Conservation (phyloP, 1,284 basidiomycete species). For the Cutaneotrichosporon cutaneum region DNA sequence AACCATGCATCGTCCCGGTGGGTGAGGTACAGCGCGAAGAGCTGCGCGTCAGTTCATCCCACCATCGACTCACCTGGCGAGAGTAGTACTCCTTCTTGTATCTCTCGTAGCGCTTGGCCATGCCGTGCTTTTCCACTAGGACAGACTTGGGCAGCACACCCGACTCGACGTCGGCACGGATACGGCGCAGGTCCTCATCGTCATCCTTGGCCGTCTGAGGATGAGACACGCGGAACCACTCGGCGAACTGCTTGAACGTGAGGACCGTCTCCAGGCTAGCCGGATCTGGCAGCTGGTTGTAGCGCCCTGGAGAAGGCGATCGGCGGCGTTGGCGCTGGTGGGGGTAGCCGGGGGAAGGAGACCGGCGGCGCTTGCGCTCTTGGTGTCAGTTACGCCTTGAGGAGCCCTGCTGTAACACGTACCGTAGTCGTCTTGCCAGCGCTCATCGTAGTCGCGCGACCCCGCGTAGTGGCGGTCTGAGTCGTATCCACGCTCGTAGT, state of each 20-base stretch:
- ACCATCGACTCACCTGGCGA: conserved; percentile 67
- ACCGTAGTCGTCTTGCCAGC: conserved; percentile 47
- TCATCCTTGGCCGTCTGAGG: conserved; percentile 64
- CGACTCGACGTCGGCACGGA: conserved; percentile 30
- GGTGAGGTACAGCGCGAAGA: conserved; percentile 87
- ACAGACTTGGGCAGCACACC: conserved; percentile 30
- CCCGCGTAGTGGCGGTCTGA: not conserved
- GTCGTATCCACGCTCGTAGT: conserved; percentile 6
- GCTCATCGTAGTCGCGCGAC: conserved; percentile 22
- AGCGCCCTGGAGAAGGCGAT: conserved; percentile 33
- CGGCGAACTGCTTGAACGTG: conserved; percentile 77
- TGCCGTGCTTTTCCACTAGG: conserved; percentile 66
- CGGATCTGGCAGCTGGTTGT: conserved; percentile 59
- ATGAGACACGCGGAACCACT: conserved; percentile 81
- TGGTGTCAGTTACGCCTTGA: not conserved
- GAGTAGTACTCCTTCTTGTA: conserved; percentile 85
- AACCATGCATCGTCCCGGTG: conserved; percentile 92
- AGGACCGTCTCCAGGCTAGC: conserved; percentile 78
- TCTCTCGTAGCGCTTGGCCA: conserved; percentile 70
- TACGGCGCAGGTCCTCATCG: conserved; percentile 41
- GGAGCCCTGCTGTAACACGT: conserved; percentile 5
- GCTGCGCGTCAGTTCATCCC: conserved; percentile 28
- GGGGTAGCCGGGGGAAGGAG: conserved; percentile 74
- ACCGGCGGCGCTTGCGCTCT: conserved; percentile 74
- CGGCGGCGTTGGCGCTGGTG: conserved; percentile 35